Percentiles rank a stretch among this genome's conserved stretches.
These are phyloP conservation scores for Veloporphyrellus conicus DNA, from an alignment of 1,284 basidiomycete genomes.

Conservation along the genomic window DNA sequence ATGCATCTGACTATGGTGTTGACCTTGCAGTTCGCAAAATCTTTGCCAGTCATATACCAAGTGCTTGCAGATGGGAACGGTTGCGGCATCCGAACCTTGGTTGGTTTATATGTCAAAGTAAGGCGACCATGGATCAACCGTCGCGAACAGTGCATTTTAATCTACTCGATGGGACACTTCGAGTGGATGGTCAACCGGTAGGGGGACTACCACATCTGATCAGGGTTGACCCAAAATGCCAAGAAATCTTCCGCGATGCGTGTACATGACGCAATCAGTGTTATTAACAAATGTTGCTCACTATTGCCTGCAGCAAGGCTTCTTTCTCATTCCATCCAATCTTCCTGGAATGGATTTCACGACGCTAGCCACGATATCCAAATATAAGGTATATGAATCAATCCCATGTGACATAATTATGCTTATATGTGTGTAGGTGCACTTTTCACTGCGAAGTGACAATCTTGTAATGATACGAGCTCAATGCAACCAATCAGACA, in stretches of 20 bases:
- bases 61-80: not conserved
- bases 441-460: conserved; percentile 26
- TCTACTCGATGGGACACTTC: conserved; percentile 1
- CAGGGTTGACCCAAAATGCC: conserved; percentile 27
- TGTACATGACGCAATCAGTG: conserved; percentile 6
- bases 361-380: conserved; percentile 20
- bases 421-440: conserved; percentile 19
- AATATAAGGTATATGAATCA: conserved; percentile 16
- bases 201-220: conserved; percentile 36
- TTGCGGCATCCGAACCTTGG: not conserved
- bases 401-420: no score
- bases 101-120: not conserved
- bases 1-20: conserved; percentile 20
- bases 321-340: conserved; percentile 35
- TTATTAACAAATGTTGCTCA: not conserved
- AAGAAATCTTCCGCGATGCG: conserved; percentile 28
- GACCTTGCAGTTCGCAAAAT: conserved; percentile 34
- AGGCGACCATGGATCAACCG: no score
- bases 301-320: conserved; percentile 25
- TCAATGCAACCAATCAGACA: not conserved
- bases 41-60: conserved; percentile 25
- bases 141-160: conserved; percentile 1
- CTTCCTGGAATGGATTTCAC: conserved; percentile 37
- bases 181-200: conserved; percentile 33
- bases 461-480: conserved; percentile 31